These are phyloP conservation scores for Tuber borchii DNA, from an alignment of 495 filamentous ascomycete genomes.

Conservation along the genomic window DNA sequence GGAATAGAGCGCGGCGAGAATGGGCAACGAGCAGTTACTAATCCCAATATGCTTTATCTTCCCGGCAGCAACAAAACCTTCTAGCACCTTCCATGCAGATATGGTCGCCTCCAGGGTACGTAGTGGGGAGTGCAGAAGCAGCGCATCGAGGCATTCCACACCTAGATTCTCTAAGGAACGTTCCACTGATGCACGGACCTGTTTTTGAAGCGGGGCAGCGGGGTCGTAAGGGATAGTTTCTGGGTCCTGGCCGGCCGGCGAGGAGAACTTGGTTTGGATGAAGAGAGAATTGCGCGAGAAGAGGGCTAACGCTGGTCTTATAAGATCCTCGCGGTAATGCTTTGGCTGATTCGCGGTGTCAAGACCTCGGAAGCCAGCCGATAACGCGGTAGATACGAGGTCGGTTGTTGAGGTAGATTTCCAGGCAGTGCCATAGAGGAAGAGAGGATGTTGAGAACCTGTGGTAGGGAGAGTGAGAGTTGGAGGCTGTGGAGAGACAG, in stretches of 20 bases:
- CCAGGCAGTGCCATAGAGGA: conserved; percentile 81
- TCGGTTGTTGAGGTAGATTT: conserved; percentile 64
- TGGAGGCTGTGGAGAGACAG: neutral
- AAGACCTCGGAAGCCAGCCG: conserved; percentile 63
- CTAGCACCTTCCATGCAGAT: conserved; percentile 58
- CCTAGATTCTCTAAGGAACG: conserved; percentile 64
- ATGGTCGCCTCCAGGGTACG: conserved; percentile 54
- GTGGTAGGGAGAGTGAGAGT: neutral
- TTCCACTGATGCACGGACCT: conserved; percentile 59
- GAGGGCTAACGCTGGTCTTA: conserved; percentile 54
- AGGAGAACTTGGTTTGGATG: conserved; percentile 79
- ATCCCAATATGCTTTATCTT: conserved; percentile 63
- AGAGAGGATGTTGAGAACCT: conserved; percentile 26
- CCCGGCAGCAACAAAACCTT: conserved; percentile 56
- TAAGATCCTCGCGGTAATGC: conserved; percentile 70
- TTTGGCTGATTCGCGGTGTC: conserved; percentile 75
- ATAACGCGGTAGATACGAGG: conserved; percentile 62
- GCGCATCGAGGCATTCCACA: conserved; percentile 61
- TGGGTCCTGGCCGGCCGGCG: conserved; percentile 54
- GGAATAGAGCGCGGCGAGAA: conserved; percentile 51
- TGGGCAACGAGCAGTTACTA: conserved; percentile 56
- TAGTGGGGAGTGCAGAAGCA: conserved; percentile 67
- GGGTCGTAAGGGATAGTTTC: conserved; percentile 56
- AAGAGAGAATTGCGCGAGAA: conserved; percentile 38
- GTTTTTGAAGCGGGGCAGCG: conserved; percentile 50